phyloP scores from a whole-genome alignment of 1,284 basidiomycete genomes.

The Marasmius tenuissimus region DNA sequence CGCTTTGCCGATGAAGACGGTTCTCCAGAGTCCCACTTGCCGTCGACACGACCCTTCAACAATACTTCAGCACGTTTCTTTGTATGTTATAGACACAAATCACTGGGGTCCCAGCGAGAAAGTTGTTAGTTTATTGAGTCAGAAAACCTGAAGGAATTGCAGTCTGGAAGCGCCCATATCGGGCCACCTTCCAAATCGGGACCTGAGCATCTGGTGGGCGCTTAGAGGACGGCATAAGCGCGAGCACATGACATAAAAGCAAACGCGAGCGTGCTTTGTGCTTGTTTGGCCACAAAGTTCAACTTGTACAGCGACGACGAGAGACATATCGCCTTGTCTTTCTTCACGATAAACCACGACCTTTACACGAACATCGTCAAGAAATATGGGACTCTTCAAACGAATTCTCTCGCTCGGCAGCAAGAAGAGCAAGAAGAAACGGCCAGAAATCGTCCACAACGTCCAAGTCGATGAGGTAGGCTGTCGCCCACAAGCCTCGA shows the following conservation, averaged over 20 bases:
- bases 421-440: conserved; percentile 58
- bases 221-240: background rate
- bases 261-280: background rate
- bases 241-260: background rate
- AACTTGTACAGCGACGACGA: background rate
- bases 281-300: background rate
- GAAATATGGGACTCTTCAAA: conserved; percentile 68
- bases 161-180: too few species aligned
- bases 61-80: too few species aligned
- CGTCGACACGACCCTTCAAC: too few species aligned
- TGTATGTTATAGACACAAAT: too few species aligned
- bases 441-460: conserved; percentile 28
- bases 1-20: background rate
- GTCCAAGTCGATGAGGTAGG: conserved; percentile 15
- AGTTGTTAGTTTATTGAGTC: too few species aligned
- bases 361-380: conserved; percentile 15
- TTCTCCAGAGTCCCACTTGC: too few species aligned
- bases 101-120: too few species aligned
- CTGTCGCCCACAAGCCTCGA: conserved; percentile 6
- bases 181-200: background rate
- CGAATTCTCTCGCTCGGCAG: conserved; percentile 68
- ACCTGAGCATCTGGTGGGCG: background rate
- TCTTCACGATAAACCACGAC: conserved; percentile 12
- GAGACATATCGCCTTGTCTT: conserved; percentile 1
- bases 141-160: too few species aligned